Base-by-base conservation (phyloP, 2,329 filamentous ascomycete genomes). In the Akanthomyces lecanii region DNA sequence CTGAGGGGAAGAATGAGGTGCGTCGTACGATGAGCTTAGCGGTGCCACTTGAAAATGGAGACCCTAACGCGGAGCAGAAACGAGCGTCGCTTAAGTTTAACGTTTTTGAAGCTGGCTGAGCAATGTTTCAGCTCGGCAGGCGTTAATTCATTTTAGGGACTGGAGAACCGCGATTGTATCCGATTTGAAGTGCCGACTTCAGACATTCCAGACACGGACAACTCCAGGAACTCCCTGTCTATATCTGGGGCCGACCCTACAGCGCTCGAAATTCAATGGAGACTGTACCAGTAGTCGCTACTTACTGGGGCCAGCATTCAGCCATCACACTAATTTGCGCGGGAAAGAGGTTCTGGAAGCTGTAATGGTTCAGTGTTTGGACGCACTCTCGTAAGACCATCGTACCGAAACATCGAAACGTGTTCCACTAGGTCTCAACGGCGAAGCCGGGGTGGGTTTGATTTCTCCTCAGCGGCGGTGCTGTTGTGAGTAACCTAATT, bases 31-130 rank as follows among this genome's bases (percentile, higher is more conserved):
- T 60, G 57, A n/a, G 16, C 42, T 60, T 28, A 40, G 44, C 12
- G 56, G 56, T 23, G 48, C 57, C 48, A 45, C 57, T 30, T 45
- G 47, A 23, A 60, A 60, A 52, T 52, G 47, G 57, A 33, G 33
- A 52, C 57, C 11, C 11, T 18, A 42, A 36, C 42, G 30, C 44
- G 36, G 28, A 33, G 45, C 44, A 23, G 36, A 25, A 45, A 36
- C 28, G n/a, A 38, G 8, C 23, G 18, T 18, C 18, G 40, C 33
- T 36, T 5, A 25, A 23, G 16, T 23, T n/a, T 47, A 3, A 30
- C n/a, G n/a, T 4, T 56, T 45, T 40, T 45, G 25, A 16, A 38
- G 38, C 23, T 7, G 38, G 23, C 38, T 44, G 25, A 8, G 18
- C 53, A 56, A 30, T 30, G 11, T 40, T 44, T 56, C 53, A 56